A percentile compares a stretch with the other conserved stretches of the same genome.
Conservation (phyloP, 768 basidiomycete genomes). For the Rossbeevera mucosa region DNA sequence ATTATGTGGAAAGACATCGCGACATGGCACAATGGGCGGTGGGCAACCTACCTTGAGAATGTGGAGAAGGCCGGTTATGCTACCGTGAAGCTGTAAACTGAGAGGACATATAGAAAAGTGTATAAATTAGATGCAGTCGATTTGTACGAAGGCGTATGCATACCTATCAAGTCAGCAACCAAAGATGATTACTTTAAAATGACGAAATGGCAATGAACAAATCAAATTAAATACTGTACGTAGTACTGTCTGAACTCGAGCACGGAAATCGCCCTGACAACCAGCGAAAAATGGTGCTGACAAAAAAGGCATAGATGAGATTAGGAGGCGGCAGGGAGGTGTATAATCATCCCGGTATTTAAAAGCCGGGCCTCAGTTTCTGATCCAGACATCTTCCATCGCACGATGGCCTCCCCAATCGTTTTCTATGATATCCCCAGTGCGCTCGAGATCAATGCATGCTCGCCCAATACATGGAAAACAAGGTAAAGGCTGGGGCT, state of each 20-base stretch:
- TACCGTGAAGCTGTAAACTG: slow-evolving; percentile 3
- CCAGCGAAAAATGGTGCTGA: too few species aligned
- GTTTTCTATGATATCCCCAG: slow-evolving; percentile 46
- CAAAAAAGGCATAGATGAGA: too few species aligned
- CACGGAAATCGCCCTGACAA: too few species aligned
- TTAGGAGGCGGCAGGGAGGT: too few species aligned
- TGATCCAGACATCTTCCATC: neutral
- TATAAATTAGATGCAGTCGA: neutral
- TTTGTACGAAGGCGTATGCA: too few species aligned
- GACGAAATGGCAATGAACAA: too few species aligned
- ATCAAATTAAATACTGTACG: too few species aligned
- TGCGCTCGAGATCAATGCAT: slow-evolving; percentile 26
- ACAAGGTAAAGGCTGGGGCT: slow-evolving; percentile 33
- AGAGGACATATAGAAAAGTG: neutral
- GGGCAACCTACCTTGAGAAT: slow-evolving; percentile 33
- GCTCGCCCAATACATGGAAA: slow-evolving; percentile 47
- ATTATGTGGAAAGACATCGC: slow-evolving; percentile 33
- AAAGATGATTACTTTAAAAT: too few species aligned
- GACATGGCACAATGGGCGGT: slow-evolving; percentile 37
- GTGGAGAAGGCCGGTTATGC: slow-evolving; percentile 31
- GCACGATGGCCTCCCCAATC: slow-evolving; percentile 25
- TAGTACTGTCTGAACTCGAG: too few species aligned
- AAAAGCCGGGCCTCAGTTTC: slow-evolving; percentile 1
- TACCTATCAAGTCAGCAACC: too few species aligned
- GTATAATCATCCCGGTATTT: neutral